Evolutionary conservation across 139 green algal species (phyloP), one percentile per base, ranked within the genome.

Genomic region (Auxenochlorella pyrenoidosa): DNA sequence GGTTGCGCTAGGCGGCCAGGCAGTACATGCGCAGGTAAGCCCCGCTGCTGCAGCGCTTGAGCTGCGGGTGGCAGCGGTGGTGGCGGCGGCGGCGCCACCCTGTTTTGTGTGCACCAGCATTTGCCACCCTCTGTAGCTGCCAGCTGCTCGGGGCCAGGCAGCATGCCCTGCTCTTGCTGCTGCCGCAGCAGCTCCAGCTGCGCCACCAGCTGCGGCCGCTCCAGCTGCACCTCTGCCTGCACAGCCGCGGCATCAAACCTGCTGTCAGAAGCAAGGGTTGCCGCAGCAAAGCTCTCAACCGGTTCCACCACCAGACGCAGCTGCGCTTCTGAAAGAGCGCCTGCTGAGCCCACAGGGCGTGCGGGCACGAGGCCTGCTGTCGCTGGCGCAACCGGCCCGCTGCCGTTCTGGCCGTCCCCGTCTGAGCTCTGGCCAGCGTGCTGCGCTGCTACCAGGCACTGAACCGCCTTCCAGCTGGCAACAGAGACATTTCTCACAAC

Each of bases 161-260:
- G 43, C 82, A 3, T 2, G 1, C 40, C 60, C 40, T 54, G 60
- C 80, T 44, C 28, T 40, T 77, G 63, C 60, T n/a, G 51, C 71
- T 75, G 6, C 54, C 10, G 8, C 41, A 80, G 59, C n/a, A 59
- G 60, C 30, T 44, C 24, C 54, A 79, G 58, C 84, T 60, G 22
- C 13, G 21, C 54, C 21, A 30, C 12, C 41, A 79, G 58, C 43
- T 85, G 60, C 0, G 86, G 82, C 66, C 63, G 58, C 86, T 91
- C 76, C 58, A 83, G 36, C 66, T 71, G 51, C 83, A 79, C 82
- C 66, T 86, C 65, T n/a, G 34, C 30, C 82, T 86, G 82, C 32
- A 79, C 44, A 2, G 66, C n/a, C 0, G 40, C 66, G 19, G 66
- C 82, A 60, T 86, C 82, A 66, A 86, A 86, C 10, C 66, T n/a